These are phyloP conservation scores for Farysia itapuensis DNA, from an alignment of 1,284 basidiomycete species.

Conservation along the genomic window DNA sequence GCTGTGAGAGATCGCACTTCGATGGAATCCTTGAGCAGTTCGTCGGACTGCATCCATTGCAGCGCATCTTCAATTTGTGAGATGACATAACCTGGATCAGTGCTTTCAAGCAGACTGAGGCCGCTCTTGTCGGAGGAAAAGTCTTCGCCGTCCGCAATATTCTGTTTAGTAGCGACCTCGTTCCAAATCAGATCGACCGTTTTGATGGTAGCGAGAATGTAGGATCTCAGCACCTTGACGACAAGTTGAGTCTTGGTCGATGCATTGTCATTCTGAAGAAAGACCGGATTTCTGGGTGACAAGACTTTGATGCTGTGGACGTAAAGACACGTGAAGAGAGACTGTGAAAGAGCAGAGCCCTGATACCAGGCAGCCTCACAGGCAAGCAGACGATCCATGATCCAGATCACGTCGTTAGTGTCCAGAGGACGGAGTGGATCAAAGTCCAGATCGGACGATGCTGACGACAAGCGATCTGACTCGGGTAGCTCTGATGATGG, in stretches of 20 bases:
- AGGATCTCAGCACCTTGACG: constrained; percentile 72
- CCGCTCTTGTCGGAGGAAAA: constrained; percentile 85
- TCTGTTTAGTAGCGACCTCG: constrained; percentile 64
- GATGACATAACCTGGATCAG: constrained; percentile 68
- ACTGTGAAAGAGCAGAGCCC: constrained; percentile 80
- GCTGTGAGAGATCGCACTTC: constrained; percentile 11
- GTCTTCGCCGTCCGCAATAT: constrained; percentile 68
- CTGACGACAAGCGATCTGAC: constrained; percentile 61
- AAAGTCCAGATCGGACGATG: constrained; percentile 63
- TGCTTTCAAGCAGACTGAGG: constrained; percentile 72
- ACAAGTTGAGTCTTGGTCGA: constrained; percentile 64
- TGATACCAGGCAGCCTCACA: constrained; percentile 86
- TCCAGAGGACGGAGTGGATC: constrained; percentile 69
- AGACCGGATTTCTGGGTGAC: constrained; percentile 50
- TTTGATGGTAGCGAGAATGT: constrained; percentile 75
- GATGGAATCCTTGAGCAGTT: neutral
- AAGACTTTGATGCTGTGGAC: constrained; percentile 68
- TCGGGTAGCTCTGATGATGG: constrained; percentile 34
- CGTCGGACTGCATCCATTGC: constrained; percentile 62
- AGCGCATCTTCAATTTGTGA: constrained; percentile 68
- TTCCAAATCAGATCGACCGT: constrained; percentile 79
- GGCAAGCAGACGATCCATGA: constrained; percentile 76
- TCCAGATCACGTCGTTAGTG: constrained; percentile 79
- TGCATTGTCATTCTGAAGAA: constrained; percentile 60
- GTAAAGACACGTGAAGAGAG: constrained; percentile 78